Evolutionary conservation across 352 stramenopile species (phyloP), one percentile per base, ranked within the genome.

Genomic region (Peronosclerospora sorghi): DNA sequence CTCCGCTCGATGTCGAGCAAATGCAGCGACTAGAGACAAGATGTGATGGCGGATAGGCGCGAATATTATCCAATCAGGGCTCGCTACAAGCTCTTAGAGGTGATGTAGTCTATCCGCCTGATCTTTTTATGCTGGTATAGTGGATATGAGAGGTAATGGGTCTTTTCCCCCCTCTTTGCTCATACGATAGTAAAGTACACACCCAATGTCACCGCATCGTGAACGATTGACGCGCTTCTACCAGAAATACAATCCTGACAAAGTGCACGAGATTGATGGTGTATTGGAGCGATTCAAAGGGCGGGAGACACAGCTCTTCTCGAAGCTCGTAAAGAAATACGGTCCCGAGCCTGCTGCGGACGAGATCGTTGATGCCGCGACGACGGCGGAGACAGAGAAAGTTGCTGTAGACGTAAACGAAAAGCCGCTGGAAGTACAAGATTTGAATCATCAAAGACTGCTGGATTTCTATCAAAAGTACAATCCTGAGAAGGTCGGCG

Each of bases 391-490:
- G 2, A 27, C 45, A 8, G 35, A 58, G 41, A 47, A 63, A 34
- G 24, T 46, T 0, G 28, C 54, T 15, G 67, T 64, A n/a, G 54
- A 50, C 18, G 41, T n/a, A 3, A 0, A 14, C 0, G 32, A 17
- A 8, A 1, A 54, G 5, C 21, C 19, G 27, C 8, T 35, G 8
- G 41, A 72, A 23, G 35, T 59, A 15, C 64, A 62, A 32, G 59
- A 75, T 38, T 69, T 81, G n/a, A 83, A 83, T 52, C 57, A 74
- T 51, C 58, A 69, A 48, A 62, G 79, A 14, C 49, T 91, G 36
- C 23, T 81, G 15, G 73, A 73, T 10, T 91, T 91, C 62, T 91
- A 91, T 53, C 45, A 78, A 21, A 78, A 82, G 56, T 87, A 91
- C 61, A 91, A 91, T 50, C 71, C 73, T 1, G 68, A 84, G 12